These are phyloP conservation scores for Trypanosoma melophagium DNA, from an alignment of 208 protist species.

Conservation along the genomic window DNA sequence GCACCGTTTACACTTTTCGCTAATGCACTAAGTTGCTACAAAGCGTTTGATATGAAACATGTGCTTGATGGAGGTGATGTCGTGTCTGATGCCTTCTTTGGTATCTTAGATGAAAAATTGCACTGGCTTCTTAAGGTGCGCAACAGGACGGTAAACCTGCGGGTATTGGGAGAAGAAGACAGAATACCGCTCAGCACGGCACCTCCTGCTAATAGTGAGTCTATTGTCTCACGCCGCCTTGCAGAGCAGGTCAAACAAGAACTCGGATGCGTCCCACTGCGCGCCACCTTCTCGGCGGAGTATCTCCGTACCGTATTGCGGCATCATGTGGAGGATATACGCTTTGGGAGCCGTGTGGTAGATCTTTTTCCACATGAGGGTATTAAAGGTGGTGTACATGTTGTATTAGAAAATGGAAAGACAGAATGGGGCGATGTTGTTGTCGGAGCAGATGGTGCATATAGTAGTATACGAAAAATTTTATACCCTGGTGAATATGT, in stretches of 20 bases:
- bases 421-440: conserved; percentile 90
- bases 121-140: conserved; percentile 61
- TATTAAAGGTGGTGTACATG: conserved; percentile 82
- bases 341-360: conserved; percentile 67
- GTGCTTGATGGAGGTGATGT: conserved; percentile 44
- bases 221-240: conserved; percentile 75
- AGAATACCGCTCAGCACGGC: conserved; percentile 77
- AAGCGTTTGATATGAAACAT: conserved; percentile 80
- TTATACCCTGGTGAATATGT: conserved; percentile 79
- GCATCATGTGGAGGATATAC: conserved; percentile 65
- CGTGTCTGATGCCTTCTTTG: conserved; percentile 63
- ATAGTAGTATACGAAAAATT: conserved; percentile 77
- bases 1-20: conserved; percentile 76
- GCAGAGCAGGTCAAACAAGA: conserved; percentile 57
- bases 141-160: conserved; percentile 62
- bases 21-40: conserved; percentile 88
- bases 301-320: conserved; percentile 64
- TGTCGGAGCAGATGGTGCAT: conserved; percentile 85
- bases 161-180: conserved; percentile 59
- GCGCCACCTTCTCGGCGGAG: conserved; percentile 53
- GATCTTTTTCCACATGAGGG: conserved; percentile 82
- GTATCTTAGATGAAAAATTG: conserved; percentile 53
- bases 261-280: conserved; percentile 79
- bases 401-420: conserved; percentile 62
- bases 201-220: conserved; percentile 76